Conservation (phyloP, 495 filamentous ascomycete genomes). For the Penicillium crystallinum region DNA sequence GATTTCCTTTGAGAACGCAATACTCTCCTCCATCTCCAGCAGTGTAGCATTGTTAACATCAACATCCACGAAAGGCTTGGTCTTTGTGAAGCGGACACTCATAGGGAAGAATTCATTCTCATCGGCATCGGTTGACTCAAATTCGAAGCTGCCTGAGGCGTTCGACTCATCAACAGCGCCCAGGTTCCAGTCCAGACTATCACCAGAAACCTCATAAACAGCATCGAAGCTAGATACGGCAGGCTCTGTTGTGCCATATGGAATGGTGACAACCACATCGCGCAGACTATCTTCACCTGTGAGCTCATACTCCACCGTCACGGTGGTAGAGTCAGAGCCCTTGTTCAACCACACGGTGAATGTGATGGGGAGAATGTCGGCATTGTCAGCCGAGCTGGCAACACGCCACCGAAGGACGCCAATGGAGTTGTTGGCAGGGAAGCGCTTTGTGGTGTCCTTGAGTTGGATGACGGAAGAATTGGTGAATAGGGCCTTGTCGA, state of each 20-base stretch:
- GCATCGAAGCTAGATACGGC: slow-evolving; percentile 89
- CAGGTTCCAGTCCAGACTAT: slow-evolving; percentile 89
- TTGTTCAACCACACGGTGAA: slow-evolving; percentile 97
- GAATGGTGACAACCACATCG: slow-evolving; percentile 83
- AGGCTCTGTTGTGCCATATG: slow-evolving; percentile 76
- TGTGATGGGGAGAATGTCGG: slow-evolving; percentile 72
- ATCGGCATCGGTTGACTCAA: slow-evolving; percentile 75
- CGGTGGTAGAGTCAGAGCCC: slow-evolving; percentile 69
- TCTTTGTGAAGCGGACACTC: slow-evolving; percentile 83
- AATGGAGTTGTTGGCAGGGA: slow-evolving; percentile 86
- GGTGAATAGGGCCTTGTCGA: slow-evolving; percentile 80
- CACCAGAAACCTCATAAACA: slow-evolving; percentile 87
- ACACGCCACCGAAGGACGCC: slow-evolving; percentile 86
- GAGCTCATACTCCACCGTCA: slow-evolving; percentile 93
- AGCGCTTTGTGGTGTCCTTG: slow-evolving; percentile 74
- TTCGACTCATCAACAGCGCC: slow-evolving; percentile 77
- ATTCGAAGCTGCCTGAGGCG: slow-evolving; percentile 81
- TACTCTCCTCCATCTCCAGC: slow-evolving; percentile 70
- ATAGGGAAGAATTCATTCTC: slow-evolving; percentile 97
- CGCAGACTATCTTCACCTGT: slow-evolving; percentile 68
- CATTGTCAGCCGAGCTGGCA: slow-evolving; percentile 66
- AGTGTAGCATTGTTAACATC: slow-evolving; percentile 73
- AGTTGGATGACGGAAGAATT: slow-evolving; percentile 75
- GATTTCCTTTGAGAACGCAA: slow-evolving; percentile 84
- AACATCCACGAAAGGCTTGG: slow-evolving; percentile 80